Percentiles rank a stretch among this genome's conserved stretches.
Conservation (phyloP, 257 asterid genomes). For the Solanum lycopersicoides region DNA sequence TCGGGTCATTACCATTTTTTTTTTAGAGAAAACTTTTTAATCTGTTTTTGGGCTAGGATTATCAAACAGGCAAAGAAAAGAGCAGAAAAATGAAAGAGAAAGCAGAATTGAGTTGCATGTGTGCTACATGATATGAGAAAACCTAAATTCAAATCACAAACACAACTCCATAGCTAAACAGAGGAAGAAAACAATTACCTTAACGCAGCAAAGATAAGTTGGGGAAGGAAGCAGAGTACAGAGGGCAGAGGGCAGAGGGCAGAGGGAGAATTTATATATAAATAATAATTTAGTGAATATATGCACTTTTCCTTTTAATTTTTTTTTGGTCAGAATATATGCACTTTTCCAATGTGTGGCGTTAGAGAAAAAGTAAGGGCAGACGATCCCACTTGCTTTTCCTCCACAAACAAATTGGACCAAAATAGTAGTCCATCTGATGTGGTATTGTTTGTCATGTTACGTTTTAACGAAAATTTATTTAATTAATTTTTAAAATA, state of each 20-base stretch:
- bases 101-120: not conserved
- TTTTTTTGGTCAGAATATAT: not conserved
- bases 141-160: not conserved
- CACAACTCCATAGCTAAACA: not conserved
- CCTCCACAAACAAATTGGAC: not conserved
- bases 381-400: not conserved
- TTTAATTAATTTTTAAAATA: too few relatives aligned
- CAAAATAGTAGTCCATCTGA: not conserved
- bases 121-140: not conserved
- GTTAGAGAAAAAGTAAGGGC: not conserved
- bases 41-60: not conserved
- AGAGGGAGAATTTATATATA: not conserved
- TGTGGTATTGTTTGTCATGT: too few relatives aligned
- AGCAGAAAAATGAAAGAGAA: not conserved
- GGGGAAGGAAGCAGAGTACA: not conserved
- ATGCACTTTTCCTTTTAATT: not conserved
- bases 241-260: not conserved
- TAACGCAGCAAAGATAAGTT: not conserved
- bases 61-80: not conserved
- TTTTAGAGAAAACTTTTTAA: not conserved
- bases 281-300: not conserved
- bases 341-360: not conserved
- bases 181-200: not conserved
- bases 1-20: not conserved
- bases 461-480: too few relatives aligned